phyloP scores from a whole-genome alignment of 169 alveolate genomes.

The Cryptosporidium canis region DNA sequence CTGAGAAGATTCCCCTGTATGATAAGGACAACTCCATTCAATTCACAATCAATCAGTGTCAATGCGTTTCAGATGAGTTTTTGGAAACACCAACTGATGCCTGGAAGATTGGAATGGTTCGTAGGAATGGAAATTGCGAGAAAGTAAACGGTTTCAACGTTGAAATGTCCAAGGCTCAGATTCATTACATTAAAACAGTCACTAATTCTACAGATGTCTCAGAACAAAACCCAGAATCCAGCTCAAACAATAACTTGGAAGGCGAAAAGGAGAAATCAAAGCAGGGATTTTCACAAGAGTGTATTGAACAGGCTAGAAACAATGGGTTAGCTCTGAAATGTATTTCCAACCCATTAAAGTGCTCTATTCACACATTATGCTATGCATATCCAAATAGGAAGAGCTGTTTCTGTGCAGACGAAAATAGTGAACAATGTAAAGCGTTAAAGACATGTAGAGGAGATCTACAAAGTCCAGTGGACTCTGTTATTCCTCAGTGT shows the following conservation, averaged over 20 bases:
- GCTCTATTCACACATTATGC: conserved; percentile 1
- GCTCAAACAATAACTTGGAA: background rate
- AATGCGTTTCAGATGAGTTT: conserved; percentile 33
- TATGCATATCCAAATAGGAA: conserved; percentile 45
- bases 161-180: conserved; percentile 19
- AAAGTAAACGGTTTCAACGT: conserved; percentile 45
- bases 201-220: background rate
- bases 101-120: conserved; percentile 62
- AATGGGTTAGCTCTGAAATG: conserved; percentile 44
- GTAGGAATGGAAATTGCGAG: conserved; percentile 56
- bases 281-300: conserved; percentile 12
- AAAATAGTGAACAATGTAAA: conserved; percentile 12
- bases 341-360: conserved; percentile 37
- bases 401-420: conserved; percentile 42
- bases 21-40: conserved; percentile 43
- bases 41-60: conserved; percentile 56
- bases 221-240: background rate
- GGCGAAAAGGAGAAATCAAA: background rate
- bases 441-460: conserved; percentile 29
- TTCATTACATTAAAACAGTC: conserved; percentile 34
- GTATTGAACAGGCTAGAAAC: conserved; percentile 32
- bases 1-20: conserved; percentile 28
- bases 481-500: conserved; percentile 23
- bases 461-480: background rate
- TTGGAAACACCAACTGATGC: conserved; percentile 45